Evolutionary conservation across 495 filamentous ascomycete genomes (phyloP).

Genomic region (Parathielavia hyrcaniae): DNA sequence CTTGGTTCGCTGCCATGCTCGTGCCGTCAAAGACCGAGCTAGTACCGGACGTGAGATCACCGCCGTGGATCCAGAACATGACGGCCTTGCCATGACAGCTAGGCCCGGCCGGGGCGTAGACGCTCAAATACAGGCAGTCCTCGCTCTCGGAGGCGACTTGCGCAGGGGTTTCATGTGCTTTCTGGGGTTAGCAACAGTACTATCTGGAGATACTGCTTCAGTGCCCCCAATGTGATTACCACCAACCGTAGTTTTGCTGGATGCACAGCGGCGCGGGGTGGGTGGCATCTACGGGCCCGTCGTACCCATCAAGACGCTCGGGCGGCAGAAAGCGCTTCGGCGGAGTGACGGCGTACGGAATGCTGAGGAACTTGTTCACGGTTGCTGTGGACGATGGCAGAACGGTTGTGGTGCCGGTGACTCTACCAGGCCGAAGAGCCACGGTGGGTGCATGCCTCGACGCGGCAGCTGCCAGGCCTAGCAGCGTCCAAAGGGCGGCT

Average conservation of each 20-base stretch:
- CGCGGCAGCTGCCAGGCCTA: background rate
- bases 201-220: background rate
- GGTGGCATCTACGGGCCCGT: no score
- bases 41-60: slow-evolving; percentile 31
- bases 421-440: background rate
- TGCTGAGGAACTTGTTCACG: slow-evolving; percentile 6
- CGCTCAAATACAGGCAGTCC: slow-evolving; percentile 62
- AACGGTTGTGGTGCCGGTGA: background rate
- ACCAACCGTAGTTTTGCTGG: background rate
- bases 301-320: slow-evolving; percentile 1
- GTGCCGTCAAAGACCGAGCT: slow-evolving; percentile 1
- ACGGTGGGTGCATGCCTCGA: background rate
- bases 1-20: background rate
- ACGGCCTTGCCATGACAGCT: slow-evolving; percentile 46
- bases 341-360: background rate
- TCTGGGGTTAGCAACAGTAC: background rate
- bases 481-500: background rate
- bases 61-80: slow-evolving; percentile 68
- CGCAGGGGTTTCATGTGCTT: background rate
- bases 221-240: background rate
- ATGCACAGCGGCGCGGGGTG: background rate
- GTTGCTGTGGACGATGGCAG: slow-evolving; percentile 1
- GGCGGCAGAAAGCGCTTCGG: background rate
- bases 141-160: slow-evolving; percentile 32
- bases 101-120: slow-evolving; percentile 51